Evolutionary conservation across 73 alveolate genomes (phyloP).

Genomic region (Halteria grandinella): DNA sequence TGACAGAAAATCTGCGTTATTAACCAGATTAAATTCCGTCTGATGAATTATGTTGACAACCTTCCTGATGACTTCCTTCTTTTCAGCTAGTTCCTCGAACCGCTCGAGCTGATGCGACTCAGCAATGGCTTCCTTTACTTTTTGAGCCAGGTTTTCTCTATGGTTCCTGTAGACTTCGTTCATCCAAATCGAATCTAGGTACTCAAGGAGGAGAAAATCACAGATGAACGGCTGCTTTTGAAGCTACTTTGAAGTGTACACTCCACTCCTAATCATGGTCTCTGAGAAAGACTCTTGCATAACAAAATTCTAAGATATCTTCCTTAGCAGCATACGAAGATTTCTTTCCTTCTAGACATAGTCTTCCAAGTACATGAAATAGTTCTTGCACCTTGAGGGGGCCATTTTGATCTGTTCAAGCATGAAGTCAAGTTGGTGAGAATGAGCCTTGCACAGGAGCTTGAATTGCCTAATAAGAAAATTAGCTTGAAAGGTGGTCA

Average conservation of each 20-base stretch:
- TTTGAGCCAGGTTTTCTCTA: not conserved
- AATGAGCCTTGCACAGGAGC: constrained; percentile 45
- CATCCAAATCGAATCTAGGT: constrained; percentile 37
- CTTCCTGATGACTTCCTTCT: constrained; percentile 20
- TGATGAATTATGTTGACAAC: constrained; percentile 12
- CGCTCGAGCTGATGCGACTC: constrained; percentile 1
- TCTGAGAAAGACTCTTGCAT: constrained; percentile 36
- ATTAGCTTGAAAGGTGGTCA: not conserved
- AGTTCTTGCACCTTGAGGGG: constrained; percentile 18
- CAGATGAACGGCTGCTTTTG: constrained; percentile 10
- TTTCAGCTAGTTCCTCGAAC: constrained; percentile 19
- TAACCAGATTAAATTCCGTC: constrained; percentile 35
- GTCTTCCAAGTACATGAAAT: constrained; percentile 10
- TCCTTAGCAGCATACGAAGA: not conserved
- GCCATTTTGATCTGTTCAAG: constrained; percentile 29
- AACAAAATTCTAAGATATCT: constrained; percentile 21
- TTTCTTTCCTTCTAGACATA: constrained; percentile 24
- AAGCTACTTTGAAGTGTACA: not conserved
- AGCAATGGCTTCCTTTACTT: not conserved
- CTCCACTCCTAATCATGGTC: not conserved
- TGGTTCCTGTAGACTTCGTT: constrained; percentile 5
- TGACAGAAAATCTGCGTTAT: too few relatives aligned
- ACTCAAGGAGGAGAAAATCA: constrained; percentile 19
- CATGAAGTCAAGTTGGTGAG: constrained; percentile 29
- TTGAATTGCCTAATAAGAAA: constrained; percentile 22